Percentiles rank a stretch among this genome's conserved stretches.
Evolutionary conservation across 2,329 filamentous ascomycete genomes (phyloP).

Genomic region (Botrytis pseudocinerea): DNA sequence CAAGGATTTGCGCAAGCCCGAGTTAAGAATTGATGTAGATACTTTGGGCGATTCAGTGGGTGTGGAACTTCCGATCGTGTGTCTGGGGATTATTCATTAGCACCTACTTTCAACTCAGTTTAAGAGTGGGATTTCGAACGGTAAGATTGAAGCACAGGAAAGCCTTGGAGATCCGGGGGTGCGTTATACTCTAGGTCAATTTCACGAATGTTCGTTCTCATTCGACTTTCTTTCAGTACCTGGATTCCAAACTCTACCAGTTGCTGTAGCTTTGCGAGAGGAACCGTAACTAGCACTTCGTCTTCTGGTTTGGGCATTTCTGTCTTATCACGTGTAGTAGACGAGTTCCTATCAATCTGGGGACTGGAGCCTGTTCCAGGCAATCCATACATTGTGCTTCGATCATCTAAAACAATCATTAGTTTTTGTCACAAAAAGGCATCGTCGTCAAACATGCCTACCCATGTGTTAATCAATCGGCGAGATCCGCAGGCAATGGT

Average conservation of each 20-base stretch:
- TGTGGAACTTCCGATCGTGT: background rate
- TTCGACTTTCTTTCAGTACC: conserved; percentile 6
- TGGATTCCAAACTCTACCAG: conserved; percentile 4
- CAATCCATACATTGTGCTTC: background rate
- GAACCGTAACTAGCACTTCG: conserved; percentile 16
- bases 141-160: background rate
- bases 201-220: background rate
- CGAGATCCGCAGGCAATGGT: background rate
- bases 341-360: background rate
- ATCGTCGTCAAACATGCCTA: background rate
- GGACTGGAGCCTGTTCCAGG: background rate
- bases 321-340: background rate
- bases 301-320: background rate
- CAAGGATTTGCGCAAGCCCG: background rate
- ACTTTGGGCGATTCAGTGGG: too few species aligned
- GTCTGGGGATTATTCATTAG: background rate
- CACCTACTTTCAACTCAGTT: background rate
- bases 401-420: background rate
- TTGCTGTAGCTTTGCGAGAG: conserved; percentile 10
- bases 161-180: background rate
- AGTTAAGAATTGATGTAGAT: background rate
- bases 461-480: background rate
- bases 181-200: background rate
- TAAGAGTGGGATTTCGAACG: background rate
- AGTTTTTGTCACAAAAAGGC: background rate